Base-by-base conservation (phyloP, 2,329 filamentous ascomycete species). In the Fusarium sp. region DNA sequence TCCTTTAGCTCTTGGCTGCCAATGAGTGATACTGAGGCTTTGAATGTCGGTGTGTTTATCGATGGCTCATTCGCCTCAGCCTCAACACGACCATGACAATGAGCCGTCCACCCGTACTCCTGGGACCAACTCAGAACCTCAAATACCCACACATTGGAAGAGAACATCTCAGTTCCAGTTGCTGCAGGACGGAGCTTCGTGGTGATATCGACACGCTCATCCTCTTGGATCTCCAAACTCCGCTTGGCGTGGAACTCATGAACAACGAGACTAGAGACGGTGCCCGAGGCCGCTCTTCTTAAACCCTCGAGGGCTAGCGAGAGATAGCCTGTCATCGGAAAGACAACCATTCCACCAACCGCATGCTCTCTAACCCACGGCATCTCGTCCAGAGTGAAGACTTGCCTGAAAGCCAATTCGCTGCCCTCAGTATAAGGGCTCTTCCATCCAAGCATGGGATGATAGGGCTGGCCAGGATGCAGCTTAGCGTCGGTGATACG, bases 301-400 rank as follows among this genome's bases (percentile, higher is more conserved):
- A 58, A 17, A n/a, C 46, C 63, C 31, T 65, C 61, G 9, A 65
- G 39, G 17, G 56, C 56, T 13, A 60, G 40, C 22, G 50, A 53
- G 17, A 58, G 20, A 31, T 56, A 69, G 4, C 66, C 66, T 8
- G 66, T 59, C 17, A 66, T 42, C 24, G 63, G 63, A 18, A 63
- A 67, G 69, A 85, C 38, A 22, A 63, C 43, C 7, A 39, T 31
- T 7, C 69, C 20, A 75, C 64, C 82, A 49, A 73, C 57, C 26
- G 75, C 72, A 74, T 85, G 85, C 64, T 85, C 82, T 54, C 82
- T 74, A 33, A 83, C 78, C 61, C 85, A 86, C 10, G 85, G 79
- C 24, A 81, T 61, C 34, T 82, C 78, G 6, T 76, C 73, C 8
- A 80, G 62, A 1, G 73, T 71, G 4, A 83, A 72, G 13, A 81